Percentiles rank a stretch among this genome's conserved stretches.
These are phyloP conservation scores for Botrytis porri DNA, from an alignment of 2,329 filamentous ascomycete species.

Conservation along the genomic window DNA sequence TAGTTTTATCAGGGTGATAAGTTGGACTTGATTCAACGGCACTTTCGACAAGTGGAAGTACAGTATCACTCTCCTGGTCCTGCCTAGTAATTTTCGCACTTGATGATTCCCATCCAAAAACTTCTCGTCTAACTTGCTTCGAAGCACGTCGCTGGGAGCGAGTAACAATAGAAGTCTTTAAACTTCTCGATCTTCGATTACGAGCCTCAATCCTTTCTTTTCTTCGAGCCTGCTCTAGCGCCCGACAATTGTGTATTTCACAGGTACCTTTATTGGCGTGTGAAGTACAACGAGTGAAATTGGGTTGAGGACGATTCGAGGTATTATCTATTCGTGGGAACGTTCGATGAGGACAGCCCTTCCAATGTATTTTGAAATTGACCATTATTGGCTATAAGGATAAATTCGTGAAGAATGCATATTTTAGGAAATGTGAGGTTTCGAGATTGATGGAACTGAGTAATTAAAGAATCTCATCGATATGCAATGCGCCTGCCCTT, in stretches of 20 bases:
- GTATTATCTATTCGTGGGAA: conserved; percentile 32
- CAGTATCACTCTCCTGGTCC: neutral
- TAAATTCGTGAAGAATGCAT: conserved; percentile 30
- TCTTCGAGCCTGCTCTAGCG: conserved; percentile 24
- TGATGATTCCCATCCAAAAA: conserved; percentile 29
- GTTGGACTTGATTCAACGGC: neutral
- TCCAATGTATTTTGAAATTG: conserved; percentile 34
- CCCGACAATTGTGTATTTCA: conserved; percentile 19
- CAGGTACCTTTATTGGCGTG: conserved; percentile 22
- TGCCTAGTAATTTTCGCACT: neutral
- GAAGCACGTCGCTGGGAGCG: conserved; percentile 25
- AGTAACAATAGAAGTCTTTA: conserved; percentile 15
- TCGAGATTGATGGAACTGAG: conserved; percentile 1
- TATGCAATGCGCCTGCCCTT: conserved; percentile 24
- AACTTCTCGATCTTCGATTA: conserved; percentile 22
- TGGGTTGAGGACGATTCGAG: conserved; percentile 22
- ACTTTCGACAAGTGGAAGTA: neutral
- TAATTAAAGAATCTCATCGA: neutral
- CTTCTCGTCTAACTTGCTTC: conserved; percentile 26
- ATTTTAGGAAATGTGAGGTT: conserved; percentile 28
- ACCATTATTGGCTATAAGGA: conserved; percentile 29
- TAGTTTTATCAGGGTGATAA: neutral
- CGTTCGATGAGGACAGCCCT: conserved; percentile 33
- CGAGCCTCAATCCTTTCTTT: conserved; percentile 25
- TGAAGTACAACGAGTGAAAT: neutral